Evolutionary conservation across 352 stramenopile species (phyloP), one percentile per base, ranked within the genome.

Genomic region (Phytophthora constricta): DNA sequence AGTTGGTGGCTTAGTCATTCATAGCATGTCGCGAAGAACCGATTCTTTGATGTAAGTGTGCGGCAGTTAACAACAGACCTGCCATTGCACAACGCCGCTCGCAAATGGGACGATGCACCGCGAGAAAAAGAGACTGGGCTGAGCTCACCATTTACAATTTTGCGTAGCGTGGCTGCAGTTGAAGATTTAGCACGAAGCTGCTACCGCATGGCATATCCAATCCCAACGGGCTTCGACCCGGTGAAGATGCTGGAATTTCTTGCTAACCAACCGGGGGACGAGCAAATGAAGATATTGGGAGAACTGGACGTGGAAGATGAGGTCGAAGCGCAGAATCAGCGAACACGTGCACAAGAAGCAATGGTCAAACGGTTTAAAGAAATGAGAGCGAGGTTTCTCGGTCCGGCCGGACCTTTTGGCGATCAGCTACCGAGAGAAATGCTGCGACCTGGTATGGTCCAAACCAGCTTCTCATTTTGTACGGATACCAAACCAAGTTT

Each of bases 341-440:
- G 13, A 1, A 22, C 31, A 11, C 50, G 23, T 19, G 49, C 56
- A 9, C 70, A 65, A 22, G 45, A 70, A 56, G 47, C 48, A 1
- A 23, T 76, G 31, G 53, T 76, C 8, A 34, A 64, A 20, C 65
- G 58, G 4, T 78, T 78, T 22, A 63, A 62, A 45, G 28, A 42
- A 10, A 69, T 55, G 52, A 55, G 61, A 16, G 47, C 55, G 19
- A 53, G n/a, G 22, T 75, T 69, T 34, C 28, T 72, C 16, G 48
- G 61, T 0, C 49, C 52, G 19, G 66, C 66, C 43, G 70, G 57
- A 2, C 25, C 73, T 7, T 63, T 70, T 16, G 65, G 22, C n/a
- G 70, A 66, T 3, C 26, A 64, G 58, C 31, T 65, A 3, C 25
- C 55, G n/a, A 17, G 37, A 43, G 55, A 43, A 48, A 45, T 39